A percentile compares a stretch with the other conserved stretches of the same genome.
phyloP scores from a whole-genome alignment of 1,139 yeast genomes.

The Geotrichum cucujoidarum region DNA sequence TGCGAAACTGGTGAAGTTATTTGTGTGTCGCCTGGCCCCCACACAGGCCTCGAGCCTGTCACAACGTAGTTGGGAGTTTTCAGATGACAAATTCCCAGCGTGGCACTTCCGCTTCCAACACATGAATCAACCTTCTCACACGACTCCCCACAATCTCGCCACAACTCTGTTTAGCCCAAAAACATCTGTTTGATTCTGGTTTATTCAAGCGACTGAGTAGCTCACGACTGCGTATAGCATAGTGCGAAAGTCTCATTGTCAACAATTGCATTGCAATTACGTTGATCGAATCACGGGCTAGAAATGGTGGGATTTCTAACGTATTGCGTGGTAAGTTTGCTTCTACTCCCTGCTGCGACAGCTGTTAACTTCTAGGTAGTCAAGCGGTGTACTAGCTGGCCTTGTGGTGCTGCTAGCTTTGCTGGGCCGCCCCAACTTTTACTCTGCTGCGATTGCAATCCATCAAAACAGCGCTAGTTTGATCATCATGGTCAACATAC shows the following conservation, averaged over 20 bases:
- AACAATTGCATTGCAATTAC: not conserved
- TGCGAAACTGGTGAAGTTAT: too few relatives aligned
- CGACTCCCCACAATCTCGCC: not conserved
- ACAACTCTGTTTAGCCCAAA: not conserved
- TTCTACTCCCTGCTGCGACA: not conserved
- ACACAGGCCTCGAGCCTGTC: too few relatives aligned
- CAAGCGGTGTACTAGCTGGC: conserved; percentile 29
- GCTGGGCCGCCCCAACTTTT: conserved; percentile 41
- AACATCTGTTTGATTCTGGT: not conserved
- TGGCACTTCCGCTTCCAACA: not conserved
- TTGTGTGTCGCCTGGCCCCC: too few relatives aligned
- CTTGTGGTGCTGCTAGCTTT: conserved; percentile 36
- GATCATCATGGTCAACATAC: conserved; percentile 42
- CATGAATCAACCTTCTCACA: not conserved
- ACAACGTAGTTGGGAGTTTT: too few relatives aligned
- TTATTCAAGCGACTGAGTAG: too few relatives aligned
- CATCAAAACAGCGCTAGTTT: conserved; percentile 42
- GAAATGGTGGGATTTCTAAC: conserved; percentile 27
- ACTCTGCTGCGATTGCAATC: conserved; percentile 43
- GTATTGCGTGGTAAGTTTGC: conserved; percentile 17
- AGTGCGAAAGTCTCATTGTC: not conserved
- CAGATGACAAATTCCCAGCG: too few relatives aligned
- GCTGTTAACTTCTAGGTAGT: not conserved
- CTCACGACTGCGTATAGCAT: too few relatives aligned
- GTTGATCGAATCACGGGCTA: not conserved